A percentile compares a stretch with the other conserved stretches of the same genome.
Evolutionary conservation across 225 moss, liverwort and hornwort species (phyloP).

Genomic region (Physcomitrium patens): DNA sequence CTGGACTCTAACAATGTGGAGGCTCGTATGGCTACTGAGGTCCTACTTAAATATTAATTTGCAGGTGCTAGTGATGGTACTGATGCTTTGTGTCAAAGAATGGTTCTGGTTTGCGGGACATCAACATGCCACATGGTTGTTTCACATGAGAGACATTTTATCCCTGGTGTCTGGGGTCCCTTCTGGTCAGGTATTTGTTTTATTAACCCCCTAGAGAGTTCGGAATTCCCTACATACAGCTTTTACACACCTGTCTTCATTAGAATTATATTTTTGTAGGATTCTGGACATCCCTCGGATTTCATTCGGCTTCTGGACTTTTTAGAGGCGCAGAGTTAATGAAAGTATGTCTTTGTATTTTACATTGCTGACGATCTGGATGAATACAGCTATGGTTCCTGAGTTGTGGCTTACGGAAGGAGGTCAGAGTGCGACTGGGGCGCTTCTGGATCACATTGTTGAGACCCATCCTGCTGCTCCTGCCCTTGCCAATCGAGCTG

Average conservation of each 20-base stretch:
- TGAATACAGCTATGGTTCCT: conserved; percentile 90
- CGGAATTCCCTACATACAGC: background rate
- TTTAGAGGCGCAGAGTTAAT: conserved; percentile 17
- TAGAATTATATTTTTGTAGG: background rate
- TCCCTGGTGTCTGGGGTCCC: conserved; percentile 99
- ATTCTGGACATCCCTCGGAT: background rate
- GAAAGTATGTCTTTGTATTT: background rate
- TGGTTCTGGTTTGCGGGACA: conserved; percentile 97
- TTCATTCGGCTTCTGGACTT: conserved; percentile 12
- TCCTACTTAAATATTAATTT: conserved; percentile 22
- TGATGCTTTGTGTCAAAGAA: conserved; percentile 81
- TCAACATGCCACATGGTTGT: conserved; percentile 99
- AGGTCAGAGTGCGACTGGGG: conserved; percentile 99
- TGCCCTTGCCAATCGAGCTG: conserved; percentile 82
- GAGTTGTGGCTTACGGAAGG: conserved; percentile 94
- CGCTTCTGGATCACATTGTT: conserved; percentile 87
- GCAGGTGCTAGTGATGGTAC: conserved; percentile 54
- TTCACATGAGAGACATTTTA: conserved; percentile 80
- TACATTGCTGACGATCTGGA: conserved; percentile 28
- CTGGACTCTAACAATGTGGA: conserved; percentile 7
- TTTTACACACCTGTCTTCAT: conserved; percentile 11
- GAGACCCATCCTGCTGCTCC: conserved; percentile 88
- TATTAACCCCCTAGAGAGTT: background rate
- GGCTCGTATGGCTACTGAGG: conserved; percentile 31
- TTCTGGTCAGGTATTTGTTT: conserved; percentile 88